Evolutionary conservation across 345 rosid genomes (phyloP), one percentile per base, ranked within the genome.

Genomic region (Eucalyptus caleyi): DNA sequence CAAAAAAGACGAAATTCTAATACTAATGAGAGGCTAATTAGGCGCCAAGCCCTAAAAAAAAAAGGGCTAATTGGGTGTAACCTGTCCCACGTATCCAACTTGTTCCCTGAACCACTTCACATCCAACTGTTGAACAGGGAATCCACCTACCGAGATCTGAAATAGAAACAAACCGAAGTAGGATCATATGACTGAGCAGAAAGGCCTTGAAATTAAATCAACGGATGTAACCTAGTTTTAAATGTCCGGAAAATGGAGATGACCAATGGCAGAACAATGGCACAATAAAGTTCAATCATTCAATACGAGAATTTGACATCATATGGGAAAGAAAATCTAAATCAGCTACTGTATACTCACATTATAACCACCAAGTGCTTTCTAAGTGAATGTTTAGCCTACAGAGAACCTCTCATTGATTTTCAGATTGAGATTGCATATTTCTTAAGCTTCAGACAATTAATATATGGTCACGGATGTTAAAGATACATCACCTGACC

Each of bases 31-130:
- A 49, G 56, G 54, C 40, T 87, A 87, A 45, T 26, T 56, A 30
- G 50, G 86, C 2, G 3, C 47, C 83, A 40, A 77, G 27, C 14
- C 27, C 24, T 2, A 77, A 77, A 21, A 42, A n/a, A n/a, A 54
- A 24, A 24, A 81, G 54, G 11, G 62, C 44, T 86, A 83, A 89
- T n/a, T 50, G 50, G 15, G 34, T 30, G 88, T 86, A 82, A 97
- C 99, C 99, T 96, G 99, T 88, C 99, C 99, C 87, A 97, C 98
- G 82, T 83, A 97, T 91, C 99, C 99, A 87, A 97, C 92, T 93
- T 91, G 94, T 93, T 94, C 96, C 93, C 99, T 96, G 65, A 97
- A 90, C 99, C 99, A 97, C 90, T 94, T 96, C 92, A 95, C 93
- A 92, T 97, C 99, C 92, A 97, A 92, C 88, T 97, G 99, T 91